Evolutionary conservation across 1,284 basidiomycete species (phyloP), one percentile per base, ranked within the genome.

Genomic region (Microbotryum scabiosae): DNA sequence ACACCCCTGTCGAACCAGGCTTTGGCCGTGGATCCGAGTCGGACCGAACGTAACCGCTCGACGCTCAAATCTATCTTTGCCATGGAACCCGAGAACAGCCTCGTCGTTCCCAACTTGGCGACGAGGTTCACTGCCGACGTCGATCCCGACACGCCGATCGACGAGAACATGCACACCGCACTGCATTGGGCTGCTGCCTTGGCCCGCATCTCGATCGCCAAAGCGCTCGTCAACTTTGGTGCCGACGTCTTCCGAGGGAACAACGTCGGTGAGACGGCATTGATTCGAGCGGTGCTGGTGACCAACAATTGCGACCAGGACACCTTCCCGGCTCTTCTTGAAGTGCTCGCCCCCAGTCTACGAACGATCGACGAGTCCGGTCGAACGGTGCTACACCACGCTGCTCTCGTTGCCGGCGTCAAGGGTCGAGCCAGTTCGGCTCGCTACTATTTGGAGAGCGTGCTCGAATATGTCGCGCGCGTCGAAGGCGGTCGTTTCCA

Each of bases 151-250:
- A 80, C 83, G 21, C 81, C 92, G 49, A 82, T 97, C 45, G 96
- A 99, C 72, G 90, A 97, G 66, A 87, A 93, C 71, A 90, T 91
- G 0, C 94, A 99, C 75, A 92, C 91, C 0, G 86, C 94, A 7
- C 79, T 99, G 30, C 96, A 99, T 74, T 84, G 97, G 73, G 93
- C 96, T 1, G 85, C 90, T 7, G 89, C 91, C 44, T 80, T 97
- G 49, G 90, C 85, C 3, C 82, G 87, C 26, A 79, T 84, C 59
- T 76, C 79, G 20, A 83, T 82, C 26, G 82, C 88, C 18, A 61
- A 61, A n/a, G 81, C 83, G 47, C 84, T 84, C 45, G 81, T 91
- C 56, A 80, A 88, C 63, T 79, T 81, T 45, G 89, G 90, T 30
- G 88, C 91, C 3, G 92, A 97, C 73, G 79, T 90, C 21, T 82